Percentiles rank a stretch among this genome's conserved stretches.
These are phyloP conservation scores for thale cress (Arabidopsis thaliana) DNA, from an alignment of 345 rosid genomes.

Conservation along the genomic window TAIR10.1 NC_003076.8:5946501-5947000, in stretches of 20 bases:
- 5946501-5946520: constrained; percentile 1
- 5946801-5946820: not conserved
- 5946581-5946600: not conserved
- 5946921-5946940: constrained; percentile 1
- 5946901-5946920: not conserved
- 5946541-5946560: constrained; percentile 10
- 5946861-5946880: not conserved
- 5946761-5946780: constrained; percentile 20
- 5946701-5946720: not conserved
- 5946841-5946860: constrained; percentile 11
- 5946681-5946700: constrained; percentile 14
- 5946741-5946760: constrained; percentile 4
- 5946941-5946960: constrained; percentile 2
- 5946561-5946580: not conserved
- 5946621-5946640: not conserved
- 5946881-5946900: constrained; percentile 24
- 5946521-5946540: not conserved
- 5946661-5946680: not conserved
- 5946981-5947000: not conserved
- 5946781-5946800: constrained; percentile 17
- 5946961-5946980: not conserved
- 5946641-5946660: not conserved
- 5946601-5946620: constrained; percentile 18
- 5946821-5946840: constrained; percentile 11
- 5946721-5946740: not conserved